Evolutionary conservation across 345 rosid genomes (phyloP).

Genomic region (Camelina neglecta): DNA sequence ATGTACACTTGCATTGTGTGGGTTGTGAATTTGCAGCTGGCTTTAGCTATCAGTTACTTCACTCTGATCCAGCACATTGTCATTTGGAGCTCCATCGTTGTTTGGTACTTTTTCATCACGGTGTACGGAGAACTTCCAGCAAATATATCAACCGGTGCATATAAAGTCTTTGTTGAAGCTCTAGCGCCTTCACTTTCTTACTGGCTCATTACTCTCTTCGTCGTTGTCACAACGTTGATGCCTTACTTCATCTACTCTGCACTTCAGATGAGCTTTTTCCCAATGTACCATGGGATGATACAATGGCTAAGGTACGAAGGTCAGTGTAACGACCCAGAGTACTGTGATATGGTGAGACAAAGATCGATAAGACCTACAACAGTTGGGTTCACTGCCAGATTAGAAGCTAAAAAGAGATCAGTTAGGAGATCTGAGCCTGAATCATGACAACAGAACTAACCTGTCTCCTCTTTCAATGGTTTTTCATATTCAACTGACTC

Average conservation of each 20-base stretch:
- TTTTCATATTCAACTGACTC: conserved; percentile 30
- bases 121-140: conserved; percentile 62
- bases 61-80: conserved; percentile 70
- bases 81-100: conserved; percentile 71
- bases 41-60: conserved; percentile 74
- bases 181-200: conserved; percentile 78
- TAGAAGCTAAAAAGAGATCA: conserved; percentile 47
- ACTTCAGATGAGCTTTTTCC: conserved; percentile 79
- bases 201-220: conserved; percentile 72
- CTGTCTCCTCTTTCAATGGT: conserved; percentile 10
- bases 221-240: conserved; percentile 53
- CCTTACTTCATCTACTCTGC: conserved; percentile 75
- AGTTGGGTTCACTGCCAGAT: conserved; percentile 74
- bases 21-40: conserved; percentile 89
- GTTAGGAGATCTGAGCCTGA: conserved; percentile 40
- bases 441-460: conserved; percentile 29
- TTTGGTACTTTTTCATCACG: conserved; percentile 78
- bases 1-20: conserved; percentile 88
- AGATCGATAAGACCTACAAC: conserved; percentile 72
- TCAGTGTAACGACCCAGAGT: conserved; percentile 61
- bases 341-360: conserved; percentile 78
- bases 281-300: conserved; percentile 90
- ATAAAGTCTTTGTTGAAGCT: conserved; percentile 72
- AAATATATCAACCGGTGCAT: conserved; percentile 52
- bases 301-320: conserved; percentile 86